Percentiles rank a stretch among this genome's conserved stretches.
These are phyloP conservation scores for sunflower (Helianthus annuus) DNA, from an alignment of 129 eudicot species.

Conservation along the genomic window HanXRQr2.0-SUNRISE NC_035445.2:151947517-151948016, in stretches of 20 bases:
- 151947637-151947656: conserved; percentile 17
- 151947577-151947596: background rate
- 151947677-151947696: conserved; percentile 20
- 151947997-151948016: too few species aligned
- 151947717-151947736: conserved; percentile 12
- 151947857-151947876: too few species aligned
- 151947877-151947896: too few species aligned
- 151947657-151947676: conserved; percentile 24
- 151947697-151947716: conserved; percentile 22
- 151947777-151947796: background rate
- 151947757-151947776: conserved; percentile 9
- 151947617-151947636: background rate
- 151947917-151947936: too few species aligned
- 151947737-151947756: conserved; percentile 16
- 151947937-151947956: too few species aligned
- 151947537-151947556: too few species aligned
- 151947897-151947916: too few species aligned
- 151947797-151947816: background rate
- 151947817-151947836: background rate
- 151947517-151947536: too few species aligned
- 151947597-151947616: background rate
- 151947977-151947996: too few species aligned
- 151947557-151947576: too few species aligned
- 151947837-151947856: too few species aligned
- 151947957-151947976: too few species aligned